phyloP scores from a whole-genome alignment of 176 grass and related monocot genomes.

The Leersia perrieri region DNA sequence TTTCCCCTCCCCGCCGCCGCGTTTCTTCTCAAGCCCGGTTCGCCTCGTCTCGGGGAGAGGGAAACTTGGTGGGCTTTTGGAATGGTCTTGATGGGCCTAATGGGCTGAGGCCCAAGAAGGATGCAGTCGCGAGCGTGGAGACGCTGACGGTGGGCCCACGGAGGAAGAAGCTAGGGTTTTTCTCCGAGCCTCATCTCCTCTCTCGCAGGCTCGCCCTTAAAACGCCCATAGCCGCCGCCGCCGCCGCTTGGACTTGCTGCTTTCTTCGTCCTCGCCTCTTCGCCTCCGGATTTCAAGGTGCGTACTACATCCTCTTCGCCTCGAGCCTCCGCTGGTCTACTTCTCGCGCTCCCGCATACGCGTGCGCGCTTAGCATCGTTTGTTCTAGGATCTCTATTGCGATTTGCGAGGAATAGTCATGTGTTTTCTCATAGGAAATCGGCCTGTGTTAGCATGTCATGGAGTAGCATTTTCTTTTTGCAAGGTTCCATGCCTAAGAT shows the following conservation, averaged over 20 bases:
- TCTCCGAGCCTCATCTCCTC: neutral
- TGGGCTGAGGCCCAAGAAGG: neutral
- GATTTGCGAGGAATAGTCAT: neutral
- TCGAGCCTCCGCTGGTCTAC: neutral
- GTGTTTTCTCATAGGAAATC: too few relatives aligned
- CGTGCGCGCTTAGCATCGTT: neutral
- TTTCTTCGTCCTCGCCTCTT: neutral
- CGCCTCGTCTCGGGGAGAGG: neutral
- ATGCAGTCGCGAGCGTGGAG: neutral
- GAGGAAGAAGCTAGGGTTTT: neutral
- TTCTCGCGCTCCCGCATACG: neutral
- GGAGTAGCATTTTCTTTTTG: neutral
- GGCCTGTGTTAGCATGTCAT: neutral
- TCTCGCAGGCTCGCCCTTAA: neutral
- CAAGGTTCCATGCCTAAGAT: neutral
- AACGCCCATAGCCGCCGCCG: neutral
- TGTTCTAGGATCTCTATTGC: neutral
- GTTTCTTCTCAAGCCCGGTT: neutral
- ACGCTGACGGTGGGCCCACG: neutral
- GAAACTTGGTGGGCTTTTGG: neutral
- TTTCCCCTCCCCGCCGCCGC: neutral
- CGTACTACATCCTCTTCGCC: neutral
- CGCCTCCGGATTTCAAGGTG: neutral
- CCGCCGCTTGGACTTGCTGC: too few relatives aligned
- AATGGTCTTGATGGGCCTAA: neutral